phyloP scores from a whole-genome alignment of 1,139 yeast genomes.

The Candida dubliniensis region DNA sequence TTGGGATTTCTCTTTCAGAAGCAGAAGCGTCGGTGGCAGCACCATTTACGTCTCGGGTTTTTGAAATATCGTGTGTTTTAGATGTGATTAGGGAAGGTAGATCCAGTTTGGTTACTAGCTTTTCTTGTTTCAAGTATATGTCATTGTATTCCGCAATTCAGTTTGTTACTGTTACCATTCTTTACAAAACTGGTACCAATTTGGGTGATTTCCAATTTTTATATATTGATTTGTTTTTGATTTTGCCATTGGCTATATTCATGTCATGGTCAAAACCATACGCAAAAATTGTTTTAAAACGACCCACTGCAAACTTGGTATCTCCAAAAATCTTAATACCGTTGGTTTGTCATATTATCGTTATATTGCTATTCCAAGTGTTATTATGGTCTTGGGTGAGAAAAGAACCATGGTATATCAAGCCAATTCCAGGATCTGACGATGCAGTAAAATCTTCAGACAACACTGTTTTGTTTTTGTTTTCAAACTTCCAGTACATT shows the following conservation, averaged over 20 bases:
- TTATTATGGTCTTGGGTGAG: conserved; percentile 63
- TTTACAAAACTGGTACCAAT: conserved; percentile 87
- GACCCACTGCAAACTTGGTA: conserved; percentile 93
- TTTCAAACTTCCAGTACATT: conserved; percentile 86
- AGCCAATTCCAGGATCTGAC: conserved; percentile 83
- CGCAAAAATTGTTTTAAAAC: conserved; percentile 56
- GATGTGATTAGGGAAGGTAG: conserved; percentile 93
- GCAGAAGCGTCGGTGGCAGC: conserved; percentile 99
- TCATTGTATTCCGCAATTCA: conserved; percentile 95
- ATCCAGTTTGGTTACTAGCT: conserved; percentile 90
- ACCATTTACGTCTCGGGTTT: conserved; percentile 87
- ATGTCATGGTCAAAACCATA: conserved; percentile 97
- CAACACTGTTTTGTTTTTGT: conserved; percentile 79
- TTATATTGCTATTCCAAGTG: conserved; percentile 66
- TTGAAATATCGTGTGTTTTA: conserved; percentile 89
- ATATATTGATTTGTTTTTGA: conserved; percentile 86
- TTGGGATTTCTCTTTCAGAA: conserved; percentile 91
- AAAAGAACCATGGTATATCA: conserved; percentile 68
- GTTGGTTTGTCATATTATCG: conserved; percentile 65
- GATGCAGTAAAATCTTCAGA: conserved; percentile 86
- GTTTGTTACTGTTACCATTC: conserved; percentile 78
- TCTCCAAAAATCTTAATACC: conserved; percentile 86
- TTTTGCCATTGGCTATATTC: conserved; percentile 90
- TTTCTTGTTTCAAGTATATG: conserved; percentile 97
- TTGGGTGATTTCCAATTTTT: conserved; percentile 97